A percentile compares a stretch with the other conserved stretches of the same genome.
These are phyloP conservation scores for Tephrocybe sp. DNA, from an alignment of 768 basidiomycete genomes.

Conservation along the genomic window DNA sequence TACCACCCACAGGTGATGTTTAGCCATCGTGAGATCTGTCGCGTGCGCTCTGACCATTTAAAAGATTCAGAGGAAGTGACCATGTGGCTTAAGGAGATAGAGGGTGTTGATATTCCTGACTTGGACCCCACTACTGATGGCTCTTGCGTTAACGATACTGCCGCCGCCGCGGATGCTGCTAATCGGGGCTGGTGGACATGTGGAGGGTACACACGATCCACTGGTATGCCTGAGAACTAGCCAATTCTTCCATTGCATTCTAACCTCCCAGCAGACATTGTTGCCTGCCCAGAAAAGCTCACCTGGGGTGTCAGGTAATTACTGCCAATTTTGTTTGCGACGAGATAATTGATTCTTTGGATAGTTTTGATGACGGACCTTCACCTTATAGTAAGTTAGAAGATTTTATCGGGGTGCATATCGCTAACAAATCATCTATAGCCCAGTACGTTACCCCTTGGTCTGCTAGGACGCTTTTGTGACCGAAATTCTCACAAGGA, in stretches of 20 bases:
- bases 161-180: slow-evolving; percentile 54
- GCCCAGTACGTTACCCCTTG: slow-evolving; percentile 22
- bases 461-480: neutral
- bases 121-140: slow-evolving; percentile 64
- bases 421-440: slow-evolving; percentile 12
- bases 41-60: neutral
- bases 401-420: neutral
- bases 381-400: slow-evolving; percentile 70
- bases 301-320: slow-evolving; percentile 74
- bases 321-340: neutral
- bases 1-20: slow-evolving; percentile 56
- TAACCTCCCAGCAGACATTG: slow-evolving; percentile 46
- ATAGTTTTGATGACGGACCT: slow-evolving; percentile 86
- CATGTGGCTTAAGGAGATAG: slow-evolving; percentile 75
- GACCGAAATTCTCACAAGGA: slow-evolving; percentile 32
- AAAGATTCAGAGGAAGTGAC: slow-evolving; percentile 62
- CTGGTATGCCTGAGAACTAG: slow-evolving; percentile 29
- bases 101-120: slow-evolving; percentile 69
- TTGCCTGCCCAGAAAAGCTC: slow-evolving; percentile 62
- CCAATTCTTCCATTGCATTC: neutral
- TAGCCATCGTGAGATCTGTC: neutral
- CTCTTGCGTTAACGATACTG: slow-evolving; percentile 63
- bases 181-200: slow-evolving; percentile 91
- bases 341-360: neutral
- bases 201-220: slow-evolving; percentile 61